Evolutionary conservation across 805 yeast species (phyloP).

Genomic region (Tetrapisispora phaffii): DNA sequence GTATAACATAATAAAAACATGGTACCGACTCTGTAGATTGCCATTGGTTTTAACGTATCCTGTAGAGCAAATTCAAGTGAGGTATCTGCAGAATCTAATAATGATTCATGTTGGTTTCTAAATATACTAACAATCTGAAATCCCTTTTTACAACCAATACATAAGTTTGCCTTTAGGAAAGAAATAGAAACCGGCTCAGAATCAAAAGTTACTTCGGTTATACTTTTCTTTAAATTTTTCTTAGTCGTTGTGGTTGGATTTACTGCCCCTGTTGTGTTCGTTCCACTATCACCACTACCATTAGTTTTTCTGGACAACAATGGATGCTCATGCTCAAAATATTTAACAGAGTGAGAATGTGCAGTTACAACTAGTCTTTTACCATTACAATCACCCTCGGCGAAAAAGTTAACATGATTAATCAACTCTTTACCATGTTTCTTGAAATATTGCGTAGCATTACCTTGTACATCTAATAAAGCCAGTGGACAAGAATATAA

Average conservation of each 20-base stretch:
- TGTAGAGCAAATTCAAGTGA: constrained; percentile 76
- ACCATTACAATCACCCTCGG: constrained; percentile 88
- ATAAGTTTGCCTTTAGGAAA: constrained; percentile 75
- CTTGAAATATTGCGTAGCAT: constrained; percentile 36
- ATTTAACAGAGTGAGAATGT: constrained; percentile 67
- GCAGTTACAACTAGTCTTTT: constrained; percentile 84
- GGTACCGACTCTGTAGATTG: constrained; percentile 80
- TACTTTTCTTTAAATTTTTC: constrained; percentile 58
- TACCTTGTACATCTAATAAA: constrained; percentile 34
- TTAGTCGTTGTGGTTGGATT: constrained; percentile 39
- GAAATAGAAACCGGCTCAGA: constrained; percentile 90
- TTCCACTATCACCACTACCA: neutral
- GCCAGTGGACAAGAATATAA: constrained; percentile 73
- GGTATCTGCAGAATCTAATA: constrained; percentile 96
- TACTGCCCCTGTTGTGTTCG: neutral
- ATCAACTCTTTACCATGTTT: constrained; percentile 68
- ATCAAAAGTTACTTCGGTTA: constrained; percentile 67
- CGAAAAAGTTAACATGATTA: constrained; percentile 83
- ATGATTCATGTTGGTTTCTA: constrained; percentile 75
- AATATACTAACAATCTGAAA: constrained; percentile 87
- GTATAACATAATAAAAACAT: constrained; percentile 84
- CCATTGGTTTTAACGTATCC: constrained; percentile 77
- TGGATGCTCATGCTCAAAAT: constrained; percentile 74
- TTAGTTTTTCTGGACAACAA: constrained; percentile 23
- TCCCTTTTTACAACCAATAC: constrained; percentile 94